phyloP scores from a whole-genome alignment of 306 rosid genomes.

The Prunus fruticosa region DNA sequence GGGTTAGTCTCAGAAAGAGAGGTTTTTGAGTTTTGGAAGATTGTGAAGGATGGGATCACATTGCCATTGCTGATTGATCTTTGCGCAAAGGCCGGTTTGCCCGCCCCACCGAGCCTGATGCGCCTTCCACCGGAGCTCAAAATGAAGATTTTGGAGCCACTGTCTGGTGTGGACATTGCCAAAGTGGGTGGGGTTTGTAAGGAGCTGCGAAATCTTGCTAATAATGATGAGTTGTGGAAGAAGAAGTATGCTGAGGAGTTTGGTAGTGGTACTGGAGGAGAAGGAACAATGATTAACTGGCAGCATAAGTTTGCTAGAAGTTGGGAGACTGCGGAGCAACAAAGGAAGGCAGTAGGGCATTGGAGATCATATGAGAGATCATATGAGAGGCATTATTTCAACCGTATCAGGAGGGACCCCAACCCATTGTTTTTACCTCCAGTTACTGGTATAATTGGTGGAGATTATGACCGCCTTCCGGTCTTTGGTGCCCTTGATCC shows the following conservation, averaged over 20 bases:
- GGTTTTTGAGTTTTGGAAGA: slow-evolving; percentile 68
- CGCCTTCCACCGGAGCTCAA: slow-evolving; percentile 67
- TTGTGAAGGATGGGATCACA: slow-evolving; percentile 67
- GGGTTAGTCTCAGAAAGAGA: slow-evolving; percentile 26
- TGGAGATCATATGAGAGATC: not conserved
- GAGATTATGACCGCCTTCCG: slow-evolving; percentile 43
- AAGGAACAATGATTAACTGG: slow-evolving; percentile 13
- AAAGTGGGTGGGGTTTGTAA: slow-evolving; percentile 49
- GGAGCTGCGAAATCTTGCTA: slow-evolving; percentile 50
- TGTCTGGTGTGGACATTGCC: slow-evolving; percentile 59
- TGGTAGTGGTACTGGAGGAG: not conserved
- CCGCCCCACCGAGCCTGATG: slow-evolving; percentile 63
- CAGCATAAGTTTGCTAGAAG: slow-evolving; percentile 32
- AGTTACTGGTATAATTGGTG: slow-evolving; percentile 31
- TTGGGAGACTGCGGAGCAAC: slow-evolving; percentile 34
- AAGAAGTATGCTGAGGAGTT: slow-evolving; percentile 51
- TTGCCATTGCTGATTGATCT: slow-evolving; percentile 76
- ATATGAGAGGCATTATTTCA: not conserved
- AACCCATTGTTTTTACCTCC: slow-evolving; percentile 5
- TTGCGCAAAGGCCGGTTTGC: slow-evolving; percentile 58
- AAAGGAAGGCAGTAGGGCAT: not conserved
- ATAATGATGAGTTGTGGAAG: slow-evolving; percentile 61
- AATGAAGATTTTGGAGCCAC: slow-evolving; percentile 55
- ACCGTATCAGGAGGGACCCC: slow-evolving; percentile 14
- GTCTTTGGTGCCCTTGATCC: slow-evolving; percentile 20